A percentile compares a stretch with the other conserved stretches of the same genome.
Evolutionary conservation across 371 early-diverging fungal genomes (phyloP).

Genomic region (Coemansia sp.): DNA sequence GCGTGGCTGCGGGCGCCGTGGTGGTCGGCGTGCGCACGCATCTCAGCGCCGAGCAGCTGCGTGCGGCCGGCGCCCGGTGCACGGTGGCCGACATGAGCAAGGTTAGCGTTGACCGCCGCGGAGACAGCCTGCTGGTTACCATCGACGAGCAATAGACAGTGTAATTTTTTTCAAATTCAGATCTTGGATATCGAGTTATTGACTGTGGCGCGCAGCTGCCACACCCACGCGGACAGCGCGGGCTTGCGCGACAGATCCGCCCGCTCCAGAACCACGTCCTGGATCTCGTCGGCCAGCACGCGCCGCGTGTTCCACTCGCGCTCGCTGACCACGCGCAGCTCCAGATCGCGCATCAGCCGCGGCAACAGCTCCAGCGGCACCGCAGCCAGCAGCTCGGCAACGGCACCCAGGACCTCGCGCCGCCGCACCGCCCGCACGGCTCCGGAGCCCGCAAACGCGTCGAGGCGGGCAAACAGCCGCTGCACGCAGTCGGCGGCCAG

Average conservation of each 20-base stretch:
- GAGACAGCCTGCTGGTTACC: constrained; percentile 44
- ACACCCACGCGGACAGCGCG: constrained; percentile 25
- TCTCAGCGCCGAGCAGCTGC: constrained; percentile 58
- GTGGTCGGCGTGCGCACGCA: constrained; percentile 64
- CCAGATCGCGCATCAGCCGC: constrained; percentile 11
- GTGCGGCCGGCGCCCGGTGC: constrained; percentile 59
- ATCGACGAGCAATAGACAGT: constrained; percentile 12
- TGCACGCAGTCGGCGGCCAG: constrained; percentile 9
- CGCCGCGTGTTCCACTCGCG: background rate
- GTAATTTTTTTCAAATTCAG: background rate
- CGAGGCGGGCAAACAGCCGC: background rate
- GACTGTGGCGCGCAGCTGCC: constrained; percentile 18
- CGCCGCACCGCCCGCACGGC: constrained; percentile 1
- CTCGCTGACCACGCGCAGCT: background rate
- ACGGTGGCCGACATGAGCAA: constrained; percentile 58
- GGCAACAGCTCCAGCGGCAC: constrained; percentile 30
- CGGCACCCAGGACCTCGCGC: constrained; percentile 23
- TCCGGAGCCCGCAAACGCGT: background rate
- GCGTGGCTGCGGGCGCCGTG: constrained; percentile 58
- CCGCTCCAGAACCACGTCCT: constrained; percentile 8
- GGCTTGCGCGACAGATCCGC: constrained; percentile 31
- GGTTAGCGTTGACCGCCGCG: constrained; percentile 48
- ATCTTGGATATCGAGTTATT: background rate
- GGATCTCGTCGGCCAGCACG: constrained; percentile 3
- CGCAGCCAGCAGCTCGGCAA: constrained; percentile 9